phyloP scores from a whole-genome alignment of 345 rosid species.

The Salix koriyanagi region DNA sequence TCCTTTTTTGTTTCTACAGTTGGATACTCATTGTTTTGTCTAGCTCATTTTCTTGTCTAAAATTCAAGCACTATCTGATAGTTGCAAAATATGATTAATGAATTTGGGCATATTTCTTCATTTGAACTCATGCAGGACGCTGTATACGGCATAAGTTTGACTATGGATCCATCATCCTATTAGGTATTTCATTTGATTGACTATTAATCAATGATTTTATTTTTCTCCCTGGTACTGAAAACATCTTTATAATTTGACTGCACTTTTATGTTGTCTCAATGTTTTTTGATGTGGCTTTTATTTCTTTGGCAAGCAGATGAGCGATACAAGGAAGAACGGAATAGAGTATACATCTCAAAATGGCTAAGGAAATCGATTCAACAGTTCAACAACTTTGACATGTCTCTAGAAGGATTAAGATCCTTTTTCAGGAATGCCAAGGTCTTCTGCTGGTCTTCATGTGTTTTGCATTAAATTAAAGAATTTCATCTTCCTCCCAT shows the following conservation, averaged over 20 bases:
- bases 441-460: constrained; percentile 36
- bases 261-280: neutral
- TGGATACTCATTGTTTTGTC: too few species aligned
- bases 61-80: neutral
- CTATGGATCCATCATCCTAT: constrained; percentile 86
- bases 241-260: neutral
- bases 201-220: too few species aligned
- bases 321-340: constrained; percentile 72
- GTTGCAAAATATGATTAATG: neutral
- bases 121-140: constrained; percentile 55
- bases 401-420: constrained; percentile 54
- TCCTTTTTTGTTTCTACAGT: too few species aligned
- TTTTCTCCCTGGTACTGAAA: too few species aligned
- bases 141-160: constrained; percentile 86
- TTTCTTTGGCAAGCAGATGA: constrained; percentile 47
- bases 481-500: neutral
- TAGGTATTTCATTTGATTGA: constrained; percentile 46
- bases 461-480: neutral
- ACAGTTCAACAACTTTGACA: constrained; percentile 53
- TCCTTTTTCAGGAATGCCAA: constrained; percentile 71
- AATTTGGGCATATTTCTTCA: neutral
- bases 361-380: constrained; percentile 86
- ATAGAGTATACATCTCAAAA: constrained; percentile 67
- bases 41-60: too few species aligned
- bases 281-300: neutral